phyloP scores from a whole-genome alignment of 2,329 filamentous ascomycete genomes.

The Penicillium palitans region DNA sequence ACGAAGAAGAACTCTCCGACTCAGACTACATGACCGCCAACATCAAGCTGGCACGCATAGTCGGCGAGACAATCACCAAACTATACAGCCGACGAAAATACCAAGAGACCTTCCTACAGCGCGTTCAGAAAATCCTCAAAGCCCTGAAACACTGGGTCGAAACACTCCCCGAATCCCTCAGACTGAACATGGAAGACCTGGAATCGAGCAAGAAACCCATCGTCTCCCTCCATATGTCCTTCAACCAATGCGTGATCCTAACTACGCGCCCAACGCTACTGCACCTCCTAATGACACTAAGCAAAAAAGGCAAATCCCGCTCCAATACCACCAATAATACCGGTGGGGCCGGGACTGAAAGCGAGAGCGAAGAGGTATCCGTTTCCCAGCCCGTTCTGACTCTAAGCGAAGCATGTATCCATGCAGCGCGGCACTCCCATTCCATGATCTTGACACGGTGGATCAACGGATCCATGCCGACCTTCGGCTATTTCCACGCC shows the following conservation, averaged over 20 bases:
- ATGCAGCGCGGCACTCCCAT: slow-evolving; percentile 41
- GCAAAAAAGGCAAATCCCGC: slow-evolving; percentile 16
- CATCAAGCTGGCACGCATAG: slow-evolving; percentile 40
- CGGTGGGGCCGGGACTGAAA: background rate
- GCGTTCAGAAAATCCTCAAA: slow-evolving; percentile 43
- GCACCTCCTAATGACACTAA: slow-evolving; percentile 39
- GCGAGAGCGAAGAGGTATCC: slow-evolving; percentile 21
- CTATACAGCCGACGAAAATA: slow-evolving; percentile 40
- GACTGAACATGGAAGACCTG: slow-evolving; percentile 34
- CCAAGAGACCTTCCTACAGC: slow-evolving; percentile 41
- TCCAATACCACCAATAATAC: background rate
- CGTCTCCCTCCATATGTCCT: slow-evolving; percentile 40
- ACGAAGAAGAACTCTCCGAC: slow-evolving; percentile 41
- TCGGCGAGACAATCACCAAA: slow-evolving; percentile 38
- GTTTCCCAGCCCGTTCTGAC: slow-evolving; percentile 39
- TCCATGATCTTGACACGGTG: slow-evolving; percentile 40
- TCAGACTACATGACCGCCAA: slow-evolving; percentile 40
- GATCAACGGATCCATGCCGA: slow-evolving; percentile 41
- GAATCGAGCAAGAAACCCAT: slow-evolving; percentile 37
- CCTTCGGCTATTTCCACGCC: slow-evolving; percentile 44
- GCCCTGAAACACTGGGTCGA: slow-evolving; percentile 43
- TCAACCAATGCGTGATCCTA: slow-evolving; percentile 44
- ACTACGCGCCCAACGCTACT: slow-evolving; percentile 43
- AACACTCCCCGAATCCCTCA: slow-evolving; percentile 37
- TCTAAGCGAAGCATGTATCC: slow-evolving; percentile 42